Evolutionary conservation across 495 filamentous ascomycete genomes (phyloP).

Genomic region (Beverwykella pulmonaria): DNA sequence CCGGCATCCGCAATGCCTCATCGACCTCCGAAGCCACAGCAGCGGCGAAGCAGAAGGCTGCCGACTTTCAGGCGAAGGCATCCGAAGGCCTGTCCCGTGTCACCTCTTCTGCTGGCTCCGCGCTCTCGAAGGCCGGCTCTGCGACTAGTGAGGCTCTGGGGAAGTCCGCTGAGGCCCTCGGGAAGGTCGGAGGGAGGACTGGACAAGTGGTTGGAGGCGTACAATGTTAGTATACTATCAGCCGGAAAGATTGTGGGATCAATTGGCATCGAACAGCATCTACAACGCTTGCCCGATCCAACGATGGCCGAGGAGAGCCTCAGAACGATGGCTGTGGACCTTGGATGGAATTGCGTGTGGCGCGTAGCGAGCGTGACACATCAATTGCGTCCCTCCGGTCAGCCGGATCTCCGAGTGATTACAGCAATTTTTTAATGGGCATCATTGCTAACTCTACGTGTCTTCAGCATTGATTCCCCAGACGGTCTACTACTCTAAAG

Average conservation of each 20-base stretch:
- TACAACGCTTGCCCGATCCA: neutral
- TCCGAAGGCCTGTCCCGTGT: constrained; percentile 84
- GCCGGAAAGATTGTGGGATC: neutral
- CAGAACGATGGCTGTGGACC: neutral
- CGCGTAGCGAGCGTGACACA: neutral
- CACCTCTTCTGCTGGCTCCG: constrained; percentile 75
- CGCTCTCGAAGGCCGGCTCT: constrained; percentile 69
- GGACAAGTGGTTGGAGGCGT: constrained; percentile 77
- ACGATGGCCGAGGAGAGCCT: neutral
- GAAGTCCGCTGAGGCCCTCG: constrained; percentile 57
- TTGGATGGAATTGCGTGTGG: neutral
- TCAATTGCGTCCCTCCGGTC: constrained; percentile 23
- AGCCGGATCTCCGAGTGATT: neutral
- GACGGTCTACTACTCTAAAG: constrained; percentile 85
- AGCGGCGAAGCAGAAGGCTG: constrained; percentile 59
- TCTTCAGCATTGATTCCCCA: constrained; percentile 77
- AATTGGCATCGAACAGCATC: constrained; percentile 10
- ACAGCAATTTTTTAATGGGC: neutral
- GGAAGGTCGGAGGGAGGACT: constrained; percentile 81
- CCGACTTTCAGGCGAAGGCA: constrained; percentile 70
- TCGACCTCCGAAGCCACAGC: constrained; percentile 69
- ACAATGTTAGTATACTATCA: constrained; percentile 69
- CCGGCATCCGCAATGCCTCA: constrained; percentile 63
- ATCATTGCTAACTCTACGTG: constrained; percentile 8
- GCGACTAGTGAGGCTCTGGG: constrained; percentile 56